Evolutionary conservation across 2,329 filamentous ascomycete genomes (phyloP), one percentile per base, ranked within the genome.

Genomic region (Xylariaceae sp.): DNA sequence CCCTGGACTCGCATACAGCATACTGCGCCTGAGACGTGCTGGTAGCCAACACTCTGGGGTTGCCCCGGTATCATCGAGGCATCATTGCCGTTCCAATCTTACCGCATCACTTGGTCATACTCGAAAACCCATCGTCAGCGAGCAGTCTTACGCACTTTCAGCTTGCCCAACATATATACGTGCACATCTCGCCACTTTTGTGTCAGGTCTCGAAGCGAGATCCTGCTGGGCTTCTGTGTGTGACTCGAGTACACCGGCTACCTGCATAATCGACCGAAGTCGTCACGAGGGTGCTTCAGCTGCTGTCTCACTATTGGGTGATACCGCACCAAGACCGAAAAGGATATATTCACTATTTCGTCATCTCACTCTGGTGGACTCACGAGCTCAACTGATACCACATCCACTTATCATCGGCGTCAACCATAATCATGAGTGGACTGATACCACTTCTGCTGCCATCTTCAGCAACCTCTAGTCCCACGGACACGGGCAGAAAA

Each of bases 381-480:
- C 40, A 44, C 21, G 21, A 54, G 41, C 32, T 26, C 50, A 43
- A 40, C 23, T n/a, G n/a, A n/a, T n/a, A 49, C 20, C 52, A 19
- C 20, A n/a, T 19, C 26, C 23, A 44, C 20, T 7, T 16, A 41
- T 12, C 42, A 29, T 48, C 18, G 7, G n/a, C 10, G 23, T 57
- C 20, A 37, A 41, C 32, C 32, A 37, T 32, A 54, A 57, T 37
- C 21, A 69, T 70, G 67, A 64, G 61, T 16, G 64, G 62, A 47
- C 42, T 68, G 41, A 66, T 70, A 63, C 66, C 68, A 16, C 57
- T 70, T 12, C 46, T 67, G 37, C 63, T 68, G 26, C 61, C 66
- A 14, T 52, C 63, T 20, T 59, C 63, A 23, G 40, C 63, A 23
- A 32, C 50, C 29, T 48, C 41, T 40, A 48, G 52, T 26, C 54